Percentiles rank a stretch among this genome's conserved stretches.
phyloP scores from a whole-genome alignment of 31 red algal species.

The Odonthalia washingtoniensis region DNA sequence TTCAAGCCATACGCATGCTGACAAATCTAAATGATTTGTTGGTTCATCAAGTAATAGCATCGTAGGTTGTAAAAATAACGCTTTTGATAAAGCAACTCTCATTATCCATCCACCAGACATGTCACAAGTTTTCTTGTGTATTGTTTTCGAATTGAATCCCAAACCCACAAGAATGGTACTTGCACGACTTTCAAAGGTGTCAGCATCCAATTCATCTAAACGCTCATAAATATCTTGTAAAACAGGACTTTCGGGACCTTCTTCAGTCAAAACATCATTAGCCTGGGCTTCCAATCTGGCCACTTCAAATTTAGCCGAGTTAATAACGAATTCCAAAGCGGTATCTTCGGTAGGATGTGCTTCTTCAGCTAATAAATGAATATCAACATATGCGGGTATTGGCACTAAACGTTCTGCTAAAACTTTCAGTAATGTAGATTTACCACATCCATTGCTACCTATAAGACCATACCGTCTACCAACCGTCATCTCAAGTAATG shows the following conservation, averaged over 20 bases:
- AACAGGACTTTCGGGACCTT: constrained; percentile 68
- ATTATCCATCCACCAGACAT: constrained; percentile 98
- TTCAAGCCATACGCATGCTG: constrained; percentile 94
- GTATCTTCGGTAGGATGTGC: constrained; percentile 81
- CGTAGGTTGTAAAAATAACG: constrained; percentile 91
- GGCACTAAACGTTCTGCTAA: constrained; percentile 84
- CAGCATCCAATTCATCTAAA: constrained; percentile 80
- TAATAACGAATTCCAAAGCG: constrained; percentile 87
- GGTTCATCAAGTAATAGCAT: constrained; percentile 98
- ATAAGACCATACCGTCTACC: constrained; percentile 91
- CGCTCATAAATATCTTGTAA: constrained; percentile 85
- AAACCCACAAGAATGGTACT: constrained; percentile 90
- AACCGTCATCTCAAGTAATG: constrained; percentile 81
- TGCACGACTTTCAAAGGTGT: constrained; percentile 88
- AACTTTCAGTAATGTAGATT: constrained; percentile 87
- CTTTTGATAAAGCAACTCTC: constrained; percentile 95
- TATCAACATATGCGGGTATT: constrained; percentile 90
- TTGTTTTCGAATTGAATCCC: constrained; percentile 76
- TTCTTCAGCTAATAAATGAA: constrained; percentile 84
- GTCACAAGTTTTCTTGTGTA: constrained; percentile 80
- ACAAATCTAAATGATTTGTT: constrained; percentile 97
- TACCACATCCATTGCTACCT: constrained; percentile 91
- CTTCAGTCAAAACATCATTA: constrained; percentile 72
- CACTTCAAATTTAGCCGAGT: constrained; percentile 77
- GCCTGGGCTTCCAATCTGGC: constrained; percentile 63